phyloP scores from a whole-genome alignment of 345 rosid species.

The Stellera chamaejasme region DNA sequence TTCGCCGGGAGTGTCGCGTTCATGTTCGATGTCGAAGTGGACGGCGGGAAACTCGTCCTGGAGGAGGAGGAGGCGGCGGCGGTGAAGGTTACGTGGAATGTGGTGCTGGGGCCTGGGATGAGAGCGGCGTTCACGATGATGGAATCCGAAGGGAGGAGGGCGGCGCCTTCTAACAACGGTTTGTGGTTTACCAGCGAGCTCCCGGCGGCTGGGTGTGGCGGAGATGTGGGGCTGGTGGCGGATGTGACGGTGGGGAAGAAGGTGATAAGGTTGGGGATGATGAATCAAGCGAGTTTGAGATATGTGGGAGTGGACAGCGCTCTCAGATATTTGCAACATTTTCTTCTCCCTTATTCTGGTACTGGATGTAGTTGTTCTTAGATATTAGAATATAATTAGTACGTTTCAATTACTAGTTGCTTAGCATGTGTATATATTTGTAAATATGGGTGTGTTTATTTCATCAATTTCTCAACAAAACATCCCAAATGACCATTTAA shows the following conservation, averaged over 20 bases:
- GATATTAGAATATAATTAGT: too few relatives aligned
- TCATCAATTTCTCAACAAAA: too few relatives aligned
- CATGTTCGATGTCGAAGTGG: slow-evolving; percentile 20
- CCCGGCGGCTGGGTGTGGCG: slow-evolving; percentile 21
- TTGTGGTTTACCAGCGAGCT: slow-evolving; percentile 44
- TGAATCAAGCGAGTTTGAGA: slow-evolving; percentile 38
- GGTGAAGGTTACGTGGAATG: slow-evolving; percentile 33
- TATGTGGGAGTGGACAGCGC: slow-evolving; percentile 35
- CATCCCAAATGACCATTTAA: too few relatives aligned
- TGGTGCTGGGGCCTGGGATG: slow-evolving; percentile 25
- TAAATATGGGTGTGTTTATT: too few relatives aligned
- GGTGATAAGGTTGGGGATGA: slow-evolving; percentile 29
- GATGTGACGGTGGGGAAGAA: slow-evolving; percentile 34
- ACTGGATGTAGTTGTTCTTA: too few relatives aligned
- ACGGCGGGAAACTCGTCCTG: neutral
- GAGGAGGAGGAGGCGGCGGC: neutral
- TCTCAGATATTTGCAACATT: slow-evolving; percentile 40
- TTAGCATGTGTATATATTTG: too few relatives aligned
- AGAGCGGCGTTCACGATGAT: slow-evolving; percentile 35
- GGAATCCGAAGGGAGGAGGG: slow-evolving; percentile 24
- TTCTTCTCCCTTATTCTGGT: slow-evolving; percentile 19
- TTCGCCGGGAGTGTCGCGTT: slow-evolving; percentile 11
- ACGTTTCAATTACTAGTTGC: too few relatives aligned
- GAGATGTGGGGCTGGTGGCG: slow-evolving; percentile 24
- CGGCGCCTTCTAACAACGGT: slow-evolving; percentile 10